phyloP scores from a whole-genome alignment of 2,329 filamentous ascomycete genomes.

The Colletotrichum sojae region DNA sequence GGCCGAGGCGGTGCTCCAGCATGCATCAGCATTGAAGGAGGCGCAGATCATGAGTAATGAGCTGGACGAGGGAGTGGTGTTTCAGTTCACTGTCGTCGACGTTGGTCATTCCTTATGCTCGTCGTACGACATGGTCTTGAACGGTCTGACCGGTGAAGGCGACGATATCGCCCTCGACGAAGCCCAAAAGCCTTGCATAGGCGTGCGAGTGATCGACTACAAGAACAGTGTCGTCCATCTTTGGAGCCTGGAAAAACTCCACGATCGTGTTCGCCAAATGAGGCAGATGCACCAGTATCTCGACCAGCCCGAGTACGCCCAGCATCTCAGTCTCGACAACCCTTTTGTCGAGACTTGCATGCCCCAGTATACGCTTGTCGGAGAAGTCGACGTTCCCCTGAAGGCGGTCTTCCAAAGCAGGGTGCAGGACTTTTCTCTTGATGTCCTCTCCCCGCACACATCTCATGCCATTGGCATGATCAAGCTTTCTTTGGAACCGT shows the following conservation, averaged over 20 bases:
- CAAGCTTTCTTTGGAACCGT: constrained; percentile 91
- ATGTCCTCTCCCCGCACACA: constrained; percentile 93
- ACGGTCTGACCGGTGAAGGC: constrained; percentile 88
- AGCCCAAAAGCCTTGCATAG: constrained; percentile 90
- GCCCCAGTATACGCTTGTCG: constrained; percentile 92
- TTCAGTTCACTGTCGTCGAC: constrained; percentile 95
- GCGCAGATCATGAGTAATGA: constrained; percentile 98
- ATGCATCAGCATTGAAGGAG: constrained; percentile 91
- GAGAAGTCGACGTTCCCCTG: constrained; percentile 92
- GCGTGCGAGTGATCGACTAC: constrained; percentile 91
- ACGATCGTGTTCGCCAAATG: constrained; percentile 90
- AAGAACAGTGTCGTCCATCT: constrained; percentile 87
- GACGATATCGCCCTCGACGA: constrained; percentile 85
- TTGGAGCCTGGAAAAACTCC: constrained; percentile 95
- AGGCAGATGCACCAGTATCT: constrained; percentile 97
- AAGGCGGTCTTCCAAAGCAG: constrained; percentile 94
- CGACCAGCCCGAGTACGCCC: constrained; percentile 93
- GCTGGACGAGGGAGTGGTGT: constrained; percentile 91
- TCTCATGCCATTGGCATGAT: constrained; percentile 92
- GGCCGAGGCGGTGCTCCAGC: constrained; percentile 91
- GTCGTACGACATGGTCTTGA: constrained; percentile 96
- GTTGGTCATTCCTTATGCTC: constrained; percentile 90
- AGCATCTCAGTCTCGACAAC: constrained; percentile 93
- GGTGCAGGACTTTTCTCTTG: constrained; percentile 93
- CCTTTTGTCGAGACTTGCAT: constrained; percentile 93